Evolutionary conservation across 129 eudicot genomes (phyloP).

Genomic region (Ambrosia artemisiifolia): DNA sequence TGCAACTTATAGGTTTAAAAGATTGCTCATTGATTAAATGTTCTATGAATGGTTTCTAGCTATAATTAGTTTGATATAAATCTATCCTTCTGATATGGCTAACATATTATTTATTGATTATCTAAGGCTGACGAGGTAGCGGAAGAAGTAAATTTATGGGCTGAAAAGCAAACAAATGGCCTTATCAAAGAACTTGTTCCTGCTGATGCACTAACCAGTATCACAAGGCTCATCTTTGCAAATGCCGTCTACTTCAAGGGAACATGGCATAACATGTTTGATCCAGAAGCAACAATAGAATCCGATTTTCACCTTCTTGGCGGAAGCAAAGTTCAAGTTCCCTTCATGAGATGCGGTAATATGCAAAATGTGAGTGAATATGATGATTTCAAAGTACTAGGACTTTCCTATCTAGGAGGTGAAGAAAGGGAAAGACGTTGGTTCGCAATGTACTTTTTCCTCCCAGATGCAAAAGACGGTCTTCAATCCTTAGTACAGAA

Average conservation of each 20-base stretch:
- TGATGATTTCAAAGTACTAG: constrained; percentile 40
- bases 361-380: constrained; percentile 21
- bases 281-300: constrained; percentile 10
- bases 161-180: constrained; percentile 16
- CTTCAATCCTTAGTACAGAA: constrained; percentile 26
- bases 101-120: constrained; percentile 7
- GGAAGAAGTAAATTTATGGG: constrained; percentile 17
- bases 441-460: constrained; percentile 50
- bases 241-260: constrained; percentile 59
- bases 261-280: constrained; percentile 37
- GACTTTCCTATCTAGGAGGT: constrained; percentile 39
- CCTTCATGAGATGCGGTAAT: constrained; percentile 37
- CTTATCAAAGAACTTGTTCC: constrained; percentile 15
- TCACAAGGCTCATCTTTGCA: constrained; percentile 27
- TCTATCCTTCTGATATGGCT: not conserved
- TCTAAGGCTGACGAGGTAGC: not conserved
- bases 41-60: not conserved
- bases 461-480: constrained; percentile 46
- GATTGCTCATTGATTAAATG: not conserved
- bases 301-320: constrained; percentile 38
- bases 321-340: constrained; percentile 36
- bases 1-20: not conserved
- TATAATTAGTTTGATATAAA: not conserved
- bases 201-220: not conserved
- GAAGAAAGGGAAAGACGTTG: constrained; percentile 18